Percentiles rank a stretch among this genome's conserved stretches.
Conservation (phyloP, 1,139 yeast genomes). For the Suhomyces bokatorum region DNA sequence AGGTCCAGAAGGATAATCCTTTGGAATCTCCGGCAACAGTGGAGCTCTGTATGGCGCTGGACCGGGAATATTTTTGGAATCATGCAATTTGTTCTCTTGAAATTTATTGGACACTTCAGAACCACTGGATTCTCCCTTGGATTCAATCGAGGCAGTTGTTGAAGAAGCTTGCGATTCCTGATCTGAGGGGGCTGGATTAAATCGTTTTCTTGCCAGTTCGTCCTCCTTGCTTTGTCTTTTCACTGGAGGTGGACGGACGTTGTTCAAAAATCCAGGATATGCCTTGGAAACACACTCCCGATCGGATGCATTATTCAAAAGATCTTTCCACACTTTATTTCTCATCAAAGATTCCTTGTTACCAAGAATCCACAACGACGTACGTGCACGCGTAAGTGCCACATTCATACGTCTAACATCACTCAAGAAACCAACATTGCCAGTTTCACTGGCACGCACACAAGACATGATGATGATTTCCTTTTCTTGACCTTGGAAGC, state of each 20-base stretch:
- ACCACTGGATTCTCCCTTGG: too few species aligned
- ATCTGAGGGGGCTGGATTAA: conserved; percentile 1
- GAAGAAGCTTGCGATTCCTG: too few species aligned
- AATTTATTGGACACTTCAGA: background rate
- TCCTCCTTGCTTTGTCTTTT: background rate
- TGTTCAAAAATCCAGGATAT: conserved; percentile 37
- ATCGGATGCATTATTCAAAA: conserved; percentile 61
- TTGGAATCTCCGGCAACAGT: background rate
- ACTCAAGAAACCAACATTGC: conserved; percentile 82
- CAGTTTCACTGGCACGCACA: conserved; percentile 75
- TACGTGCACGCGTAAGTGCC: conserved; percentile 88
- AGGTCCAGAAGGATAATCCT: background rate
- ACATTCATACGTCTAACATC: conserved; percentile 95
- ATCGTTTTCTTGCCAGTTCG: conserved; percentile 2
- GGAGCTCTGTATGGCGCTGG: too few species aligned
- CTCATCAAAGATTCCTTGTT: conserved; percentile 60
- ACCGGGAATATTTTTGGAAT: too few species aligned
- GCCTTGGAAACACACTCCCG: conserved; percentile 43
- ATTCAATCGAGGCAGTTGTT: too few species aligned
- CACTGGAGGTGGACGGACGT: conserved; percentile 1
- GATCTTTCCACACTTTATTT: conserved; percentile 68
- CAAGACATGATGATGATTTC: conserved; percentile 92
- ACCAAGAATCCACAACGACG: conserved; percentile 92
- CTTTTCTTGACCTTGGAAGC: conserved; percentile 97
- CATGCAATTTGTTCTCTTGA: background rate